Evolutionary conservation across 1,284 basidiomycete species (phyloP).

Genomic region (Austroboletus novae-zelandiae): DNA sequence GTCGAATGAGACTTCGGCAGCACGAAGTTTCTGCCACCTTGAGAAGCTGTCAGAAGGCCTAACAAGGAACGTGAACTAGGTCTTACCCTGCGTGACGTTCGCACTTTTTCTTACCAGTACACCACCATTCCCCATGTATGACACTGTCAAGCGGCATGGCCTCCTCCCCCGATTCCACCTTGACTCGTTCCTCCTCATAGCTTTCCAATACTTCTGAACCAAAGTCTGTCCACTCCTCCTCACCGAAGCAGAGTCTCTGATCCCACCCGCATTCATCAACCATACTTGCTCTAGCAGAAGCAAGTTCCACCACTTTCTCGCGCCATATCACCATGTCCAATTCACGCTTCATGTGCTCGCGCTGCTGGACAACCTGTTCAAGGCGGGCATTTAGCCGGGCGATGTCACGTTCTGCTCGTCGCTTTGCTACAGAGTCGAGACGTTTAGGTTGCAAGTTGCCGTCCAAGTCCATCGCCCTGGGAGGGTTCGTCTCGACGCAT

Average conservation of each 20-base stretch:
- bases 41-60: constrained; percentile 6
- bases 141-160: constrained; percentile 39
- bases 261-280: constrained; percentile 80
- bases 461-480: constrained; percentile 21
- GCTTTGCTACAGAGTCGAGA: constrained; percentile 25
- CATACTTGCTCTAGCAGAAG: constrained; percentile 55
- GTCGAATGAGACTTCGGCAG: constrained; percentile 69
- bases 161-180: constrained; percentile 25
- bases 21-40: constrained; percentile 78
- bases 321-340: constrained; percentile 68
- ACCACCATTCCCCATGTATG: constrained; percentile 66
- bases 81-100: constrained; percentile 73
- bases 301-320: constrained; percentile 62
- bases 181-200: constrained; percentile 51
- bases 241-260: constrained; percentile 74
- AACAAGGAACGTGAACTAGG: constrained; percentile 8
- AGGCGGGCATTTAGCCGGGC: constrained; percentile 51
- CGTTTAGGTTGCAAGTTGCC: constrained; percentile 2
- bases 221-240: constrained; percentile 69
- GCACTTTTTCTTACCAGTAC: constrained; percentile 69
- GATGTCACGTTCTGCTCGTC: constrained; percentile 52
- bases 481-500: constrained; percentile 27
- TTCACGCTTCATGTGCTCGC: constrained; percentile 61
- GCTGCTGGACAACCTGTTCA: constrained; percentile 51
- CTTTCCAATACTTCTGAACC: constrained; percentile 63